Evolutionary conservation across 148 eudicot species (phyloP), one percentile per base, ranked within the genome.

Genomic region (Pouteria glomerata): DNA sequence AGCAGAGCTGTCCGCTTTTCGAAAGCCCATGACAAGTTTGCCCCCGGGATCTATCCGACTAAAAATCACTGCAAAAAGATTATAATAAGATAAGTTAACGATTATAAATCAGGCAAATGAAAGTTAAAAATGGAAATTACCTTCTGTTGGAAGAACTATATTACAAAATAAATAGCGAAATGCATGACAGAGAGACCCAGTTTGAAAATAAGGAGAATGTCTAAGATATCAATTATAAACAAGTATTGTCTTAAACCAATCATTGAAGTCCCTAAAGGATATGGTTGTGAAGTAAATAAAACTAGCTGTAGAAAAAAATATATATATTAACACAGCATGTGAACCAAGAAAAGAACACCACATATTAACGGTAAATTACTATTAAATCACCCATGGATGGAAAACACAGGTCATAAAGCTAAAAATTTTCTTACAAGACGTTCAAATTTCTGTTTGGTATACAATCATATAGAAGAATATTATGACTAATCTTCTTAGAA

Each of bases 11-110:
- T 88, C 73, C 53, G 99, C 86, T 85, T 84, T 95, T 29, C 97
- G 96, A 74, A 79, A 88, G 37, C 97, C 99, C 37, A 95, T 95
- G 68, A 95, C 92, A 74, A 95, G 93, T 73, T 86, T 88, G 56
- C 90, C 92, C 68, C 90, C 97, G 65, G 99, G 99, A 81, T 91
- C 97, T 70, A 82, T 86, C 70, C 94, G 81, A 75, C 99, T 95
- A 84, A 95, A 95, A 44, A 80, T 91, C 77, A 95, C 99, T 92
- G 68, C 26, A 52, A 77, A 50, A 69, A 67, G 60, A 47, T 34
- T 39, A 68, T 23, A 34, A 18, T 19, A 66, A 39, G 48, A 4
- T 42, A 44, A n/a, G 1, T 14, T 19, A 30, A 56, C 47, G n/a
- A 76, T 63, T 24, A 55, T 7, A 15, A 8, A 61, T 19, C 21